Conservation (phyloP, 2,329 filamentous ascomycete genomes). For the Onygena corvina region DNA sequence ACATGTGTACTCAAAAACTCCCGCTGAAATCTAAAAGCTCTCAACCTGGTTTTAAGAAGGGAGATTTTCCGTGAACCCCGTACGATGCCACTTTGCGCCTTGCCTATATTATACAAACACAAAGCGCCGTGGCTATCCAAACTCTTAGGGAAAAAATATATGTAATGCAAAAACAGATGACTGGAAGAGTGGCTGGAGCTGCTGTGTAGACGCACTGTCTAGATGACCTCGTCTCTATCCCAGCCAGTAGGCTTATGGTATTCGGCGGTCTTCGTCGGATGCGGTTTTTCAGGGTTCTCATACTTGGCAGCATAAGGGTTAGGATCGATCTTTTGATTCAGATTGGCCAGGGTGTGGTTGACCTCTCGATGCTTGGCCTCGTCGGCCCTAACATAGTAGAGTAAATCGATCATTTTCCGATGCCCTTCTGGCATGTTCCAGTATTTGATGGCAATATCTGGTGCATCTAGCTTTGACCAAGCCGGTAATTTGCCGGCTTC, state of each 20-base stretch:
- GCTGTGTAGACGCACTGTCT: conserved; percentile 14
- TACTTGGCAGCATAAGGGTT: conserved; percentile 85
- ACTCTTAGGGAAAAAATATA: background rate
- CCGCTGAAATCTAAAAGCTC: too few species aligned
- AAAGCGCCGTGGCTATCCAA: background rate
- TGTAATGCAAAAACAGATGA: background rate
- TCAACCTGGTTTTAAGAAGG: background rate
- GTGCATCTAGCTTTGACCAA: conserved; percentile 68
- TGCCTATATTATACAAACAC: background rate
- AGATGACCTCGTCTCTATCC: conserved; percentile 69
- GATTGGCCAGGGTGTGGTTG: conserved; percentile 85
- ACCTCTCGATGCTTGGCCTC: conserved; percentile 87
- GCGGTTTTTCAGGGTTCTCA: conserved; percentile 53
- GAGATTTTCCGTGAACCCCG: background rate
- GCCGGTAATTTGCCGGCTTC: conserved; percentile 71
- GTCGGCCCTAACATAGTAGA: conserved; percentile 81
- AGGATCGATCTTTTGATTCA: conserved; percentile 73
- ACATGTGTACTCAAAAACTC: background rate
- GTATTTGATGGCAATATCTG: conserved; percentile 81
- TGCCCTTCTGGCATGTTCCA: conserved; percentile 86
- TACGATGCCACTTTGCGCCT: background rate
- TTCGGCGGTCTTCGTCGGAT: conserved; percentile 57
- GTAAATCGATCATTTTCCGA: conserved; percentile 70
- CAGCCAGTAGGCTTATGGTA: conserved; percentile 61
- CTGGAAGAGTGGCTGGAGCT: background rate